A percentile compares a stretch with the other conserved stretches of the same genome.
phyloP scores from a whole-genome alignment of 768 basidiomycete genomes.

The Calocybe cyanea region DNA sequence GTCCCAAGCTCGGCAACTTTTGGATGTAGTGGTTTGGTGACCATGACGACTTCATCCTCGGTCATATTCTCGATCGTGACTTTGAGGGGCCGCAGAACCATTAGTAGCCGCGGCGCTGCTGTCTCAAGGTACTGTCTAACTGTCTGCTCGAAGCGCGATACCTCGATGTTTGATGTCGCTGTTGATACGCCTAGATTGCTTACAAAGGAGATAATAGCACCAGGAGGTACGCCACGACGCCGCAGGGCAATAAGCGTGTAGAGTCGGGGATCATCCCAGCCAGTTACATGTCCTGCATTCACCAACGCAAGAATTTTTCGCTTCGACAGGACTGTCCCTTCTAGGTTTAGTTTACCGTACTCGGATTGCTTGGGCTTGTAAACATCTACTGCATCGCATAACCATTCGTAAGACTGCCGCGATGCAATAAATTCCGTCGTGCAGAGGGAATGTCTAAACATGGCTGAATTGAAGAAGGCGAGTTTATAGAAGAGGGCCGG shows the following conservation, averaged over 20 bases:
- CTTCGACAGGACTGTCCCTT: conserved; percentile 96
- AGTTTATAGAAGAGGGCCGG: not conserved
- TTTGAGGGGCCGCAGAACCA: conserved; percentile 89
- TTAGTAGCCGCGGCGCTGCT: conserved; percentile 80
- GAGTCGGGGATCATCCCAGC: conserved; percentile 97
- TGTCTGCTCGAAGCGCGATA: conserved; percentile 84
- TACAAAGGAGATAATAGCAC: conserved; percentile 91
- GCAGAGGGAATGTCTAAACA: conserved; percentile 86
- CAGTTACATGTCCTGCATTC: conserved; percentile 75
- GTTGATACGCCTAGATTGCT: conserved; percentile 93
- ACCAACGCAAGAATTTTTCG: conserved; percentile 91
- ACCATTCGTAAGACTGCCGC: conserved; percentile 97
- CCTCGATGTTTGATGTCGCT: conserved; percentile 77
- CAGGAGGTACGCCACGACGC: conserved; percentile 94
- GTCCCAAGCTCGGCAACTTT: conserved; percentile 87
- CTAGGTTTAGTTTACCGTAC: conserved; percentile 88
- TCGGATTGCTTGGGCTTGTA: conserved; percentile 98
- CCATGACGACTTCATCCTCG: conserved; percentile 75
- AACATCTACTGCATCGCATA: conserved; percentile 95
- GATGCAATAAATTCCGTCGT: conserved; percentile 95
- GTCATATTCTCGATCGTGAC: conserved; percentile 89
- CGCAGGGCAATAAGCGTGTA: conserved; percentile 96
- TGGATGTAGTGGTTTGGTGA: conserved; percentile 92
- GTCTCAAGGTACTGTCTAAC: conserved; percentile 89
- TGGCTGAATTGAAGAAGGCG: conserved; percentile 5